phyloP scores from a whole-genome alignment of 2,329 filamentous ascomycete genomes.

The Madurella mycetomatis region DNA sequence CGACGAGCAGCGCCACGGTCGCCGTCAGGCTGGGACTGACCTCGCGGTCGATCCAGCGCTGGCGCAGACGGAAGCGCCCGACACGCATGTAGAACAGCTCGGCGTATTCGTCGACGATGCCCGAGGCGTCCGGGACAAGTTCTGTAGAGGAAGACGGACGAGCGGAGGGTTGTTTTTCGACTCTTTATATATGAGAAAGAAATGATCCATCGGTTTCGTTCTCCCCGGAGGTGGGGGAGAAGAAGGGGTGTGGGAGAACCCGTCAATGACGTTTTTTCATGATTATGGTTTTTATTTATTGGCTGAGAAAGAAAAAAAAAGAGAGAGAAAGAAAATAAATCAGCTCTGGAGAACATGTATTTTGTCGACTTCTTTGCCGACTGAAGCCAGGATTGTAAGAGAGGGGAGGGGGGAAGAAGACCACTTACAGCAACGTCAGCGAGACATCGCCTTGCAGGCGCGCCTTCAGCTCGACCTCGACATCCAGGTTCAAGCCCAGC shows the following conservation, averaged over 20 bases:
- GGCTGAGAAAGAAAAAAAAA: not conserved
- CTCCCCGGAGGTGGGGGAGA: not conserved
- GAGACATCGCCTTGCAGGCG: conserved; percentile 73
- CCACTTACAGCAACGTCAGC: conserved; percentile 60
- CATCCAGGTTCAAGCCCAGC: conserved; percentile 57
- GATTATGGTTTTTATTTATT: not conserved
- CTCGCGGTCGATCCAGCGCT: conserved; percentile 31
- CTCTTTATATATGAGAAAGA: conserved; percentile 14
- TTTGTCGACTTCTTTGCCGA: too few species aligned
- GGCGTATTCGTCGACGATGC: conserved; percentile 12
- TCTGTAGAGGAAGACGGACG: conserved; percentile 26
- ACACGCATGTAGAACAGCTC: conserved; percentile 35
- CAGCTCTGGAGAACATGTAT: not conserved
- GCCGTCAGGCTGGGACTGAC: conserved; percentile 27
- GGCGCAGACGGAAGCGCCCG: conserved; percentile 29
- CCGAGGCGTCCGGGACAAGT: conserved; percentile 21
- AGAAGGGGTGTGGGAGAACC: too few species aligned
- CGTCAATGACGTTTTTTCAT: not conserved
- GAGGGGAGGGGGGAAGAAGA: not conserved
- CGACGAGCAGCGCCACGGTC: conserved; percentile 21
- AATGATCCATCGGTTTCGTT: too few species aligned
- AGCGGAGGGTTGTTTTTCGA: conserved; percentile 27
- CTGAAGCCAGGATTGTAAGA: not conserved
- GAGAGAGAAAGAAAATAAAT: not conserved
- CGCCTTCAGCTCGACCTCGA: conserved; percentile 76